Percentiles rank a stretch among this genome's conserved stretches.
Conservation (phyloP, 441 rosid genomes). For the Bocquillonia castaneifolia region DNA sequence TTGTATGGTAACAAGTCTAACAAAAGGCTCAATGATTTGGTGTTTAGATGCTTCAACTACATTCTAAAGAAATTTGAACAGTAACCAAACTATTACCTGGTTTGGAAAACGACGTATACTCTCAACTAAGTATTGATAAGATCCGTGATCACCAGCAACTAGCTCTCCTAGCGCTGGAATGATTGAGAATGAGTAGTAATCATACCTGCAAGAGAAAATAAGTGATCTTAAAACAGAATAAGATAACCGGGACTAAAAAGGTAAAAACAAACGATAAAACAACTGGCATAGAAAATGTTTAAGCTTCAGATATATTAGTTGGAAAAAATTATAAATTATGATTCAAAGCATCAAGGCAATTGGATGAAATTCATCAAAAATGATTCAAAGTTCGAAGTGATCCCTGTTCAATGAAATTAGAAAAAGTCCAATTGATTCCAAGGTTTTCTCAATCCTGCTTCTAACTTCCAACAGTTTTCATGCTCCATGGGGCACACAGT, state of each 20-base stretch:
- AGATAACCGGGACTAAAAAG: background rate
- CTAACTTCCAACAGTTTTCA: background rate
- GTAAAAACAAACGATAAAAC: background rate
- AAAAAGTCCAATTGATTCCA: background rate
- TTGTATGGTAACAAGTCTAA: background rate
- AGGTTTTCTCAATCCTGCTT: background rate
- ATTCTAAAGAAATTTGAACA: background rate
- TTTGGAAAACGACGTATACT: constrained; percentile 85
- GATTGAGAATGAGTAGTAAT: constrained; percentile 69
- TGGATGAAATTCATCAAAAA: background rate
- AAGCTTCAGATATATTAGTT: too few relatives aligned
- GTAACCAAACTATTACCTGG: constrained; percentile 45
- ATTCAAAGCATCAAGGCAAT: background rate
- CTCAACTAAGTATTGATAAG: constrained; percentile 90
- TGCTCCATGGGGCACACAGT: background rate
- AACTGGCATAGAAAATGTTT: background rate
- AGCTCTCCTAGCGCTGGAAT: constrained; percentile 78
- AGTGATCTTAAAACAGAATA: background rate
- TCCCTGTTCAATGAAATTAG: background rate
- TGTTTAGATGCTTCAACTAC: background rate
- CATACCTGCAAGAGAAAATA: constrained; percentile 52
- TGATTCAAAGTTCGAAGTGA: background rate
- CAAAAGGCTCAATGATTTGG: background rate
- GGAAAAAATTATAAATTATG: background rate
- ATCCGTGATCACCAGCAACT: constrained; percentile 71